A percentile compares a stretch with the other conserved stretches of the same genome.
Conservation (phyloP, 2,329 filamentous ascomycete species). For the Trichophyton benhamiae region DNA sequence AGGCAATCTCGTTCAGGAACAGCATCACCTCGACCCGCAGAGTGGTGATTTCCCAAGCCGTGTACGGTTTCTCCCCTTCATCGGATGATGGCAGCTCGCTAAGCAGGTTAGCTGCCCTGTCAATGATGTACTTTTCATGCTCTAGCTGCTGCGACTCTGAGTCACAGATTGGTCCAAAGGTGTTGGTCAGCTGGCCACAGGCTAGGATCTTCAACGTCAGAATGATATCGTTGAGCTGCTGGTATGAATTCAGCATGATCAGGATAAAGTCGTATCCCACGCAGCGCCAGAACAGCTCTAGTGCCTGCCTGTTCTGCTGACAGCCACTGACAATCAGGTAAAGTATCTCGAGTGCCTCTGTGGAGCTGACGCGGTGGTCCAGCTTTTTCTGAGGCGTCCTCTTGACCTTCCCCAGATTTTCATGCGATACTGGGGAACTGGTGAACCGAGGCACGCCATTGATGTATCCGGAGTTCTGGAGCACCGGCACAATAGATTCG, state of each 20-base stretch:
- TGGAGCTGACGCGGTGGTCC: constrained; percentile 40
- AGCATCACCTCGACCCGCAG: constrained; percentile 35
- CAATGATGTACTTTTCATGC: constrained; percentile 39
- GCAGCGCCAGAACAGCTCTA: constrained; percentile 42
- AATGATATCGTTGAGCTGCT: constrained; percentile 44
- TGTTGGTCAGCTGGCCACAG: constrained; percentile 41
- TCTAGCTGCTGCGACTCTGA: constrained; percentile 19
- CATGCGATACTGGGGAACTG: constrained; percentile 32
- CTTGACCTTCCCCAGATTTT: constrained; percentile 28
- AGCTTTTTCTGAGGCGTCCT: constrained; percentile 33
- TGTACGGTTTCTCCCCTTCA: constrained; percentile 32
- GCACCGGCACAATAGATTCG: constrained; percentile 26
- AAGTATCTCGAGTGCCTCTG: constrained; percentile 43
- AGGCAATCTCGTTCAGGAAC: constrained; percentile 31
- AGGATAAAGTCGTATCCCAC: constrained; percentile 47
- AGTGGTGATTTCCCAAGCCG: constrained; percentile 25
- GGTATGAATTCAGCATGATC: constrained; percentile 46
- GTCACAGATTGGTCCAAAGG: constrained; percentile 42
- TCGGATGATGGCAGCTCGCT: constrained; percentile 40
- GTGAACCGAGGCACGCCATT: constrained; percentile 43
- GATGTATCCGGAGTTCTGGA: constrained; percentile 39
- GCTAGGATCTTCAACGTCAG: constrained; percentile 43
- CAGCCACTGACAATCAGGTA: constrained; percentile 41
- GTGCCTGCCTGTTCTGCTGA: constrained; percentile 30
- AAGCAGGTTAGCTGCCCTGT: constrained; percentile 46